These are phyloP conservation scores for Poa annua DNA, from an alignment of 176 grass and related monocot genomes.

Conservation along the genomic window DNA sequence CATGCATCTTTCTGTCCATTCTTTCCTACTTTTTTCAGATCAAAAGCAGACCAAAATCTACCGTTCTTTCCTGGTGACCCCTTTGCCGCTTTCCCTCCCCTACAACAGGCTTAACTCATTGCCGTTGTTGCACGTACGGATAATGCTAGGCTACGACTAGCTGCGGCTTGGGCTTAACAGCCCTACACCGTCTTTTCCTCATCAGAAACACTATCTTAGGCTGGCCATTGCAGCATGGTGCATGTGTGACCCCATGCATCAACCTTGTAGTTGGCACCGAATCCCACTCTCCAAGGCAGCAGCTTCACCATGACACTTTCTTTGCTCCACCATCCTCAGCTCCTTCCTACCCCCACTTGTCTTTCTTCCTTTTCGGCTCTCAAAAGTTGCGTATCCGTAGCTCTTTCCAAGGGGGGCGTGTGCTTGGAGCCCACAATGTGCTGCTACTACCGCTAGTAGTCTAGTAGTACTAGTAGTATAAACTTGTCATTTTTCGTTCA, in stretches of 20 bases:
- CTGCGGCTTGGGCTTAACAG: conserved; percentile 49
- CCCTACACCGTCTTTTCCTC: conserved; percentile 48
- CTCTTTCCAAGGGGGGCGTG: conserved; percentile 67
- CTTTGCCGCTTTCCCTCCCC: conserved; percentile 46
- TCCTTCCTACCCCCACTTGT: conserved; percentile 29
- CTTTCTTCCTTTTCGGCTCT: conserved; percentile 49
- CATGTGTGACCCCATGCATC: conserved; percentile 62
- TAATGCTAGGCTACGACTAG: conserved; percentile 58
- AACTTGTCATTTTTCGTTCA: conserved; percentile 7
- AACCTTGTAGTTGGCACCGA: conserved; percentile 76
- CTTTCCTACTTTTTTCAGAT: conserved; percentile 24
- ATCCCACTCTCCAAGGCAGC: conserved; percentile 66
- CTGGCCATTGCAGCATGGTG: conserved; percentile 40
- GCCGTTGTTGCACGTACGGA: conserved; percentile 49
- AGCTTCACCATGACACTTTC: conserved; percentile 68
- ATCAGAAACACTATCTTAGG: conserved; percentile 54
- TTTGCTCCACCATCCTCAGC: conserved; percentile 17
- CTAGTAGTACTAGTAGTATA: background rate
- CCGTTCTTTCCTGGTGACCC: conserved; percentile 22
- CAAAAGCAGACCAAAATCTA: conserved; percentile 54
- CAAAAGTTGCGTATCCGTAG: conserved; percentile 74
- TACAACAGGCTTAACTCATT: conserved; percentile 29
- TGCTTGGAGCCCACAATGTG: conserved; percentile 44
- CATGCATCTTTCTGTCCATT: conserved; percentile 46
- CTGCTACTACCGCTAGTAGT: conserved; percentile 28